A percentile compares a stretch with the other conserved stretches of the same genome.
Conservation (phyloP, 2,329 filamentous ascomycete genomes). For the Colletotrichum liriopes region DNA sequence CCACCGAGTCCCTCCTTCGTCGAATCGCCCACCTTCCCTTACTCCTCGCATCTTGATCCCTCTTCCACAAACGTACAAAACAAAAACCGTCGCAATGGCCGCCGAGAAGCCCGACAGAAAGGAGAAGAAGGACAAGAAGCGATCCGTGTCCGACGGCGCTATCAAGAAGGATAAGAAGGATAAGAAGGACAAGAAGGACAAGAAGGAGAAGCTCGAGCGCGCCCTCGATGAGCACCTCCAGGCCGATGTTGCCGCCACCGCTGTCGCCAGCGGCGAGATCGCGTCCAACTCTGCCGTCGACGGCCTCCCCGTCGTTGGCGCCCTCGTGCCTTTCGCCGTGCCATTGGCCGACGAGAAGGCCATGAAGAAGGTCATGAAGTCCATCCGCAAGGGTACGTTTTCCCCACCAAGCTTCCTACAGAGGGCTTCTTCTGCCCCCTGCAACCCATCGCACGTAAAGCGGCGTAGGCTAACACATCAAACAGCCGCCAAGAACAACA, state of each 20-base stretch:
- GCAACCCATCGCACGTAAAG: no score
- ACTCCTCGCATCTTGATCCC: neutral
- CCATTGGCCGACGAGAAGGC: conserved; percentile 86
- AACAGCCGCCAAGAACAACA: conserved; percentile 92
- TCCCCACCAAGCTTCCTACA: neutral
- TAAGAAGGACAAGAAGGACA: conserved; percentile 73
- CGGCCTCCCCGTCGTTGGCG: conserved; percentile 63
- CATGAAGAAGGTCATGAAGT: conserved; percentile 74
- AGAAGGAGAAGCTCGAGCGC: conserved; percentile 76
- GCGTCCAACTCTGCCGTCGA: conserved; percentile 52
- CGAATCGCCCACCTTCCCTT: neutral
- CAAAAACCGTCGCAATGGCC: conserved; percentile 58
- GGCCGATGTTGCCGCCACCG: conserved; percentile 65
- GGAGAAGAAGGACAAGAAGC: conserved; percentile 55
- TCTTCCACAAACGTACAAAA: neutral
- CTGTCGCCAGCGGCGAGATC: conserved; percentile 57
- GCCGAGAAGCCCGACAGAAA: conserved; percentile 66
- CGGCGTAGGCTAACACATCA: conserved; percentile 36
- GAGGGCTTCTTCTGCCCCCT: neutral
- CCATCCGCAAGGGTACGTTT: conserved; percentile 68
- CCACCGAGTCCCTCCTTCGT: neutral
- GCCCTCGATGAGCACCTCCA: conserved; percentile 77
- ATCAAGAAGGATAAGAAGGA: conserved; percentile 65
- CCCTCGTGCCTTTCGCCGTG: conserved; percentile 87
- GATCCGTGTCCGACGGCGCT: conserved; percentile 47